A percentile compares a stretch with the other conserved stretches of the same genome.
Conservation (phyloP, 257 asterid genomes). For the Leptodermis oblonga region DNA sequence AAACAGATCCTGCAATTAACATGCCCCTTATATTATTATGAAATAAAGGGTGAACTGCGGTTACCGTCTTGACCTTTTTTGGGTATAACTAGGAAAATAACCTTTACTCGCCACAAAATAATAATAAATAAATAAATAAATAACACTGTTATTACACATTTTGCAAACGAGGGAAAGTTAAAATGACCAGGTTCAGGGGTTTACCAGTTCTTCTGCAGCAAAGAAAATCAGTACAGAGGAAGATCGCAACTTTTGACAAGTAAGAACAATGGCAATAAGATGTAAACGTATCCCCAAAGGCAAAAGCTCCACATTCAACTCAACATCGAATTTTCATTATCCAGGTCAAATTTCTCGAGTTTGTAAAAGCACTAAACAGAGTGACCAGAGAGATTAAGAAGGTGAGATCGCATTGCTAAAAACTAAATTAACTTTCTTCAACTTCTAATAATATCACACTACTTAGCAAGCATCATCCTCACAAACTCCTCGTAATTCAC, state of each 20-base stretch:
- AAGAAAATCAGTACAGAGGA: background rate
- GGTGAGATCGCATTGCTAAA: constrained; percentile 10
- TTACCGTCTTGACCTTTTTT: no score
- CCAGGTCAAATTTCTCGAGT: constrained; percentile 4
- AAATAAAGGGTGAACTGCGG: no score
- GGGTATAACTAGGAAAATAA: no score
- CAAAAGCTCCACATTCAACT: constrained; percentile 4
- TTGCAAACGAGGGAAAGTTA: no score
- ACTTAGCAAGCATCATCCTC: constrained; percentile 56
- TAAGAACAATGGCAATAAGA: background rate
- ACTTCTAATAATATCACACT: constrained; percentile 7
- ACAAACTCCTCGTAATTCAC: constrained; percentile 51
- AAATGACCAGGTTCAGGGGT: no score
- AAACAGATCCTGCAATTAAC: no score
- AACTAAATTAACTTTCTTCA: constrained; percentile 8
- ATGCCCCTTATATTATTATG: no score
- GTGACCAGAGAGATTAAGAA: background rate
- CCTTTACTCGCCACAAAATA: no score
- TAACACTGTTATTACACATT: no score
- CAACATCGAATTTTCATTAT: background rate
- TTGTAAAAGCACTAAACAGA: background rate
- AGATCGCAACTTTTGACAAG: no score
- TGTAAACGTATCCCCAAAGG: background rate
- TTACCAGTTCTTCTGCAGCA: background rate
- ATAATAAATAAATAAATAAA: no score